phyloP scores from a whole-genome alignment of 371 early-diverging fungal genomes.

The Syncephalis plumigaleata region DNA sequence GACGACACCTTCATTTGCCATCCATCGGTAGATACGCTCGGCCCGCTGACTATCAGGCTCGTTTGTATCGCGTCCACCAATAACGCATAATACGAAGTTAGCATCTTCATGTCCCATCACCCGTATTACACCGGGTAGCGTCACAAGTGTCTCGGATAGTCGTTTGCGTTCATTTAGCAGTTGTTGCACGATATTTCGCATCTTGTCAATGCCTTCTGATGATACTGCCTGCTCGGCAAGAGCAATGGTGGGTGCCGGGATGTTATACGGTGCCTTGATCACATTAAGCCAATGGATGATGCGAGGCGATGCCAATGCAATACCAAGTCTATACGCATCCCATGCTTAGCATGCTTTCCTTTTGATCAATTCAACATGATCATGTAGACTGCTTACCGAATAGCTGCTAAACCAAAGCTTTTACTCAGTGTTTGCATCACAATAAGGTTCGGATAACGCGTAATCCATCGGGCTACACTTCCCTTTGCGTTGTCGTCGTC shows the following conservation, averaged over 20 bases:
- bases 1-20: slow-evolving; percentile 81
- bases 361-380: too few relatives aligned
- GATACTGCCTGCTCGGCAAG: slow-evolving; percentile 65
- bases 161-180: slow-evolving; percentile 42
- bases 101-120: slow-evolving; percentile 77
- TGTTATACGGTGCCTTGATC: slow-evolving; percentile 95
- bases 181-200: slow-evolving; percentile 31
- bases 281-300: slow-evolving; percentile 81
- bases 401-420: slow-evolving; percentile 92
- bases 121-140: slow-evolving; percentile 35
- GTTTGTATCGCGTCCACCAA: slow-evolving; percentile 36
- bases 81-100: slow-evolving; percentile 83
- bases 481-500: slow-evolving; percentile 32
- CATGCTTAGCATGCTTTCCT: too few relatives aligned
- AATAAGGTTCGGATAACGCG: slow-evolving; percentile 75
- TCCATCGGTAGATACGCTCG: slow-evolving; percentile 43
- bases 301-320: slow-evolving; percentile 63
- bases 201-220: slow-evolving; percentile 41
- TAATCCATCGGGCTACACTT: slow-evolving; percentile 58
- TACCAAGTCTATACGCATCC: slow-evolving; percentile 62
- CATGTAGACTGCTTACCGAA: slow-evolving; percentile 28
- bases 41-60: slow-evolving; percentile 57
- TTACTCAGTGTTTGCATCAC: slow-evolving; percentile 95
- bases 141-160: slow-evolving; percentile 29
- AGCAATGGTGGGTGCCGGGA: slow-evolving; percentile 68